Conservation (phyloP, 2,329 filamentous ascomycete species). For the Aspergillus costaricaensis region DNA sequence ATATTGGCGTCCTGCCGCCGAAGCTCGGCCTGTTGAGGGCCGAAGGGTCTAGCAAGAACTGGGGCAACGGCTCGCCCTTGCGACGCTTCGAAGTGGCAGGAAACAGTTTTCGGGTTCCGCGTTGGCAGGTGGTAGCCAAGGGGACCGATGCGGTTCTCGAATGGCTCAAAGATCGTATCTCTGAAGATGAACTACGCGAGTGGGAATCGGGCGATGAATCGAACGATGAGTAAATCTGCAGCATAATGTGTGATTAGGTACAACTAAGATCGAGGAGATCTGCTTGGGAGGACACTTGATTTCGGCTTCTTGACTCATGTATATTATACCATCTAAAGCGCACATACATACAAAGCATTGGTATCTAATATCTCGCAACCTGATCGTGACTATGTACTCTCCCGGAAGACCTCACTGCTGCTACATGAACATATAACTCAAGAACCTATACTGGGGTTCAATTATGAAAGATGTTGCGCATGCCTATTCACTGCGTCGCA, state of each 20-base stretch:
- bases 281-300: background rate
- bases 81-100: conserved; percentile 75
- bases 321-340: conserved; percentile 1
- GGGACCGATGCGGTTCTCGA: conserved; percentile 82
- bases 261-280: background rate
- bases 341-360: background rate
- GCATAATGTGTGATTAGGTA: background rate
- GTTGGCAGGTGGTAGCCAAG: conserved; percentile 79
- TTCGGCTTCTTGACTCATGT: background rate
- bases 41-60: conserved; percentile 40
- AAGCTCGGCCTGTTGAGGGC: conserved; percentile 76
- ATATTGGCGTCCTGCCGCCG: conserved; percentile 78
- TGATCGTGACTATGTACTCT: too few species aligned
- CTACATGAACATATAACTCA: too few species aligned
- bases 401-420: too few species aligned
- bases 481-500: background rate
- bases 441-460: too few species aligned
- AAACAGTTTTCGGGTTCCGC: conserved; percentile 84
- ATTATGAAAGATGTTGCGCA: background rate
- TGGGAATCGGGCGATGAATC: conserved; percentile 35
- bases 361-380: background rate
- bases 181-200: conserved; percentile 48
- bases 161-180: conserved; percentile 78
- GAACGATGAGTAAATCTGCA: conserved; percentile 11
- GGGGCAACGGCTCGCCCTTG: conserved; percentile 51